Percentiles rank a stretch among this genome's conserved stretches.
Evolutionary conservation across 257 asterid species (phyloP).

Genomic region (Solanum phureja): DNA sequence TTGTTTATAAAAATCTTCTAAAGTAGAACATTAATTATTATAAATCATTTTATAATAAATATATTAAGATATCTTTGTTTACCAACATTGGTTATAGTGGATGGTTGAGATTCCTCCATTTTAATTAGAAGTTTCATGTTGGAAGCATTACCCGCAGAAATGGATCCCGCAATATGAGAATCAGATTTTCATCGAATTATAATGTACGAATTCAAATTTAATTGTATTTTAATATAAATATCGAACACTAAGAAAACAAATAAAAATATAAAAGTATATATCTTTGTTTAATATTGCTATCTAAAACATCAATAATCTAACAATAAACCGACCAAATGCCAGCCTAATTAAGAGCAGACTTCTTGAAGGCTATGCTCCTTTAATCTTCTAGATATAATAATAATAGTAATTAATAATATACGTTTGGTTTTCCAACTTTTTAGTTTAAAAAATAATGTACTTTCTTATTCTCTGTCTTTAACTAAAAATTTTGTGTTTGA

Average conservation of each 20-base stretch:
- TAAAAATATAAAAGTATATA: background rate
- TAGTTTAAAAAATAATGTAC: background rate
- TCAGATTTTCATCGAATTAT: no score
- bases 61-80: background rate
- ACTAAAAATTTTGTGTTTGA: background rate
- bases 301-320: background rate
- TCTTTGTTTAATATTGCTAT: background rate
- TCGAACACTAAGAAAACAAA: background rate
- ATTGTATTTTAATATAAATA: background rate
- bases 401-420: background rate
- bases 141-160: background rate
- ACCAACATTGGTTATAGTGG: fast-evolving
- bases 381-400: background rate
- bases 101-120: background rate
- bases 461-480: background rate
- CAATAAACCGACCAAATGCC: background rate
- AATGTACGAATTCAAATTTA: background rate
- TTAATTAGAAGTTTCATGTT: no score
- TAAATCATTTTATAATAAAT: background rate
- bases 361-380: background rate
- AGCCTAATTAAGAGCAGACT: background rate
- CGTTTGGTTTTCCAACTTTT: background rate
- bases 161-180: no score
- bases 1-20: background rate
- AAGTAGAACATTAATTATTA: background rate